Base-by-base conservation (phyloP, 2,329 filamentous ascomycete species). In the Keithomyces neogunnii region DNA sequence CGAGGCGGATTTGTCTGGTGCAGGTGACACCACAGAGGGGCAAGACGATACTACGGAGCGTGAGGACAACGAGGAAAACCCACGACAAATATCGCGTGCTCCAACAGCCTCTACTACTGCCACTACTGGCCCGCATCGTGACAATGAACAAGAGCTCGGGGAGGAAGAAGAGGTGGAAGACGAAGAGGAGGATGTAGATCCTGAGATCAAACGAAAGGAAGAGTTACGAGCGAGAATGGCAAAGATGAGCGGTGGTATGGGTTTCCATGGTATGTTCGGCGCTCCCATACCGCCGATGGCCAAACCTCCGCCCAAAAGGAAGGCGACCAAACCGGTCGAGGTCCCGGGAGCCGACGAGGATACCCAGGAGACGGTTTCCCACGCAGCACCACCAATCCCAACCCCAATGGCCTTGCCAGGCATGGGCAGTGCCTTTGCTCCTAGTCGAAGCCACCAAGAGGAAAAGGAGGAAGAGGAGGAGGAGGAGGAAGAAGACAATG, bases 211-310 rank as follows among this genome's bases (percentile, higher is more conserved):
- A 58, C 85, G 91, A 49, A 88, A 86, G 64, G 84, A 96, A 69
- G 92, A 96, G 65, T 76, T 99, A 33, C 83, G 93, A 54, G 90
- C 93, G 55, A 84, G 93, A 60, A 99, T 99, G 89, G 93, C 93
- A 45, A 96, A 96, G 71, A 93, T 99, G 86, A 95, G 92, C 59
- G 92, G 92, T 51, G 92, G 92, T 28, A 96, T 96, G 89, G 89
- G 89, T 45, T 95, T 97, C 86, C 84, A 89, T 65, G 89, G 89
- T 60, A 93, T 97, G 84, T 95, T 95, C 66, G 89, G 88, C 19
- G 79, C 80, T 26, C 82, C 84, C 36, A 82, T 82, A 53, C 80
- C 89, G 65, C 79, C 84, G 13, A 78, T 86, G 29, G 67, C 70
- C n/a, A 63, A 44, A 32, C 40, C 72, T 32, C 60, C 72, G 7